Percentiles rank a stretch among this genome's conserved stretches.
phyloP scores from a whole-genome alignment of 2,329 filamentous ascomycete species.

The Fusarium papillatum region DNA sequence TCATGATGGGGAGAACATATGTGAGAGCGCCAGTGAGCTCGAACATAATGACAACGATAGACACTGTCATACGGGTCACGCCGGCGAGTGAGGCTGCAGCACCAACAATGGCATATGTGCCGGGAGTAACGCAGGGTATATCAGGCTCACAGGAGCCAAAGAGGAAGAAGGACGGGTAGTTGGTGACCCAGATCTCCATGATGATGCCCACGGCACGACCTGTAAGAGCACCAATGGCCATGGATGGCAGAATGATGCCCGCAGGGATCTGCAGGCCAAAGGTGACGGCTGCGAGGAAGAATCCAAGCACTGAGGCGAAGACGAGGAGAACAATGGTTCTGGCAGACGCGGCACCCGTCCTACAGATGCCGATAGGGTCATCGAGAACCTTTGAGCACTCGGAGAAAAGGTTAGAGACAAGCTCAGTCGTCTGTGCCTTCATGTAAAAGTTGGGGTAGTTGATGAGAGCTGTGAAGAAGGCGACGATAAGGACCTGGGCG shows the following conservation, averaged over 20 bases:
- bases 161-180: slow-evolving; percentile 81
- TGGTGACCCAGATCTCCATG: slow-evolving; percentile 88
- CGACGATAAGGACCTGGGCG: slow-evolving; percentile 83
- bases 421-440: slow-evolving; percentile 90
- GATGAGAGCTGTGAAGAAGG: slow-evolving; percentile 86
- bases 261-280: slow-evolving; percentile 96
- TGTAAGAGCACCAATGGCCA: slow-evolving; percentile 93
- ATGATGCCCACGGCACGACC: slow-evolving; percentile 91
- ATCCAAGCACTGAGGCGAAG: slow-evolving; percentile 85
- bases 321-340: slow-evolving; percentile 87
- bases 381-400: slow-evolving; percentile 88
- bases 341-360: slow-evolving; percentile 85
- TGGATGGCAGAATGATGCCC: slow-evolving; percentile 94
- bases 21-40: slow-evolving; percentile 96
- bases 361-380: slow-evolving; percentile 92
- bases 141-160: slow-evolving; percentile 90
- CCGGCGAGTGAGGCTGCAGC: slow-evolving; percentile 95
- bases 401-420: slow-evolving; percentile 92
- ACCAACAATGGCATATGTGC: slow-evolving; percentile 96
- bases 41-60: slow-evolving; percentile 99
- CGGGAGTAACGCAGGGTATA: slow-evolving; percentile 89
- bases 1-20: slow-evolving; percentile 98
- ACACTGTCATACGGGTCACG: slow-evolving; percentile 96
- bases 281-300: slow-evolving; percentile 87
- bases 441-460: slow-evolving; percentile 98